Evolutionary conservation across 176 grass and related monocot genomes (phyloP), one percentile per base, ranked within the genome.

Genomic region (Cocos nucifera): DNA sequence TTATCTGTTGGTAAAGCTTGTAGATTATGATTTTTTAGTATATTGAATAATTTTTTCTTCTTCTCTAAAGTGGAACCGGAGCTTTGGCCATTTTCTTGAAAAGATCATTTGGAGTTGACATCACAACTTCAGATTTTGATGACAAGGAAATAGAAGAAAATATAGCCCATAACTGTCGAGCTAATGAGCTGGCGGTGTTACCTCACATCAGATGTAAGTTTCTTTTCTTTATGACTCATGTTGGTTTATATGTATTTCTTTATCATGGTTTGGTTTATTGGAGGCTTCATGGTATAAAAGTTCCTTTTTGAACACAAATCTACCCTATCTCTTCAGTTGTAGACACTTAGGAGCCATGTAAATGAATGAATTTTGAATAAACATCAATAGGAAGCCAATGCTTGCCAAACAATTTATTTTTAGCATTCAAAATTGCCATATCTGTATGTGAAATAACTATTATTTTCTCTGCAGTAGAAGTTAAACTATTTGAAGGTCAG

Each of bases 91-190:
- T 90, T 57, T 96, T 90, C 76, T 68, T 90, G 30, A 58, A 23
- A 26, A 88, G 53, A 78, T 64, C 78, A 54, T 80, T 88, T 75
- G 61, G 56, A 26, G 75, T 96, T 22, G 86, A 96, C 61, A 90
- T 90, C 62, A 96, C 81, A 22, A 96, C 92, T 0, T 88, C 87
- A 69, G 92, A 96, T 69, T 96, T 87, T 27, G 80, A 88, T 57
- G 92, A 90, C 76, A 60, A 53, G 60, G 86, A 96, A 26, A 96
- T 96, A 48, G 83, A 96, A 78, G 71, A 88, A 23, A 97, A 97
- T 76, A 97, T 97, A 67, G 73, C 84, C 39, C 77, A 97, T 58
- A 97, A 91, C 51, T 90, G 83, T 53, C 73, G 57, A 54, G 72
- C 49, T 58, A 97, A 97, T 52, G 54, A 50, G 61, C 73, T 97